Evolutionary conservation across 805 yeast species (phyloP).

Genomic region (Nakazawaea ambrosiae): DNA sequence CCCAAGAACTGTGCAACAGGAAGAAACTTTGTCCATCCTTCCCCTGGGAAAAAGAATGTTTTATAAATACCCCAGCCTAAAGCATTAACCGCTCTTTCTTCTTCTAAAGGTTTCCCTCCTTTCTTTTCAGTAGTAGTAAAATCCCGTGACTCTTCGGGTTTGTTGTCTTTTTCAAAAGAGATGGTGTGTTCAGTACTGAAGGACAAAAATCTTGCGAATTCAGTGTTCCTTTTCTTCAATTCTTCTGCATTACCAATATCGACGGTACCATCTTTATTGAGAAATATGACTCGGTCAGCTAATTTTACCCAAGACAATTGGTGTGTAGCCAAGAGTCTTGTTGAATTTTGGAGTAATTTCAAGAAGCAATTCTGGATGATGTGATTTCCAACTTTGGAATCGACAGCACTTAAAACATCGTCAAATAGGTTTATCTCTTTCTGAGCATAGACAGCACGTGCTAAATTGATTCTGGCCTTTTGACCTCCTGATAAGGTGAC

Average conservation of each 20-base stretch:
- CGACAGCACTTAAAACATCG: conserved; percentile 81
- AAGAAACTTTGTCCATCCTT: conserved; percentile 25
- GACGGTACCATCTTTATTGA: conserved; percentile 55
- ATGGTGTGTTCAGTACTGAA: conserved; percentile 32
- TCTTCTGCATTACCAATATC: conserved; percentile 56
- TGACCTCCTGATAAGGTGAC: conserved; percentile 84
- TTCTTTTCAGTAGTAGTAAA: conserved; percentile 3
- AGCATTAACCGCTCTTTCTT: conserved; percentile 45
- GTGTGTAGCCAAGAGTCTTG: conserved; percentile 77
- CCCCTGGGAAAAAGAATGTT: conserved; percentile 39
- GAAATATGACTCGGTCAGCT: conserved; percentile 63
- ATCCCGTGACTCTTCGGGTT: conserved; percentile 22
- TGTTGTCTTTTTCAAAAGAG: conserved; percentile 19
- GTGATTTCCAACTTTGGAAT: conserved; percentile 79
- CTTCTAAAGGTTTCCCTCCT: conserved; percentile 29
- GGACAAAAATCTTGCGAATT: conserved; percentile 46
- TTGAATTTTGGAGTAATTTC: conserved; percentile 47
- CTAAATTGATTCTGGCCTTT: conserved; percentile 73
- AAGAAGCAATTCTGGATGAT: conserved; percentile 63
- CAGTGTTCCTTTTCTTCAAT: conserved; percentile 33
- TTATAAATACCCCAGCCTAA: conserved; percentile 37
- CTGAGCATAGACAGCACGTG: conserved; percentile 70
- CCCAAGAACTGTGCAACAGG: conserved; percentile 19
- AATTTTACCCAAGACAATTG: conserved; percentile 61
- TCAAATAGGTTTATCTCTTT: conserved; percentile 65